Percentiles rank a stretch among this genome's conserved stretches.
Evolutionary conservation across 257 asterid genomes (phyloP).

Genomic region (Solanum dulcamara): DNA sequence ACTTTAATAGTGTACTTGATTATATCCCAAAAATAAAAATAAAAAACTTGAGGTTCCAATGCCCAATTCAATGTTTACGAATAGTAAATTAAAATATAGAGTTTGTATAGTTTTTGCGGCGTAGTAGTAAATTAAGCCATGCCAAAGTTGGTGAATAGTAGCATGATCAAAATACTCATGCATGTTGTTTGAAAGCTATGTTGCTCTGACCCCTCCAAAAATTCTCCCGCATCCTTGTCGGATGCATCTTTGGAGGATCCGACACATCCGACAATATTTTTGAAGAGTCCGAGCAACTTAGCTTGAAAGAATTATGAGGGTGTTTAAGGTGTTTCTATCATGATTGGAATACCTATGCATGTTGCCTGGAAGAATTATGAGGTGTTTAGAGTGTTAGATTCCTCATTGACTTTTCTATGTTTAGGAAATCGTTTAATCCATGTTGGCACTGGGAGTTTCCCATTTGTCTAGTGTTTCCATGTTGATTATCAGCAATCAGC

Average conservation of each 20-base stretch:
- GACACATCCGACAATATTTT: neutral
- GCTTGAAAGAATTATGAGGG: neutral
- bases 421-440: too few species aligned
- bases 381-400: neutral
- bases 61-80: neutral
- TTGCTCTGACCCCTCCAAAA: neutral
- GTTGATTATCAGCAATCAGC: too few species aligned
- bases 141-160: neutral
- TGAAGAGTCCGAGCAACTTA: neutral
- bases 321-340: neutral
- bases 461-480: too few species aligned
- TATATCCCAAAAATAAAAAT: neutral
- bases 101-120: neutral
- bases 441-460: too few species aligned
- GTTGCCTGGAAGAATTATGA: neutral
- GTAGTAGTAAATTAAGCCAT: neutral
- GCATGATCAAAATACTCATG: neutral
- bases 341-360: neutral
- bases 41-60: neutral
- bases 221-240: neutral
- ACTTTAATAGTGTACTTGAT: neutral
- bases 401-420: too few species aligned
- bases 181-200: neutral
- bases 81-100: too few species aligned
- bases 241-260: neutral